These are phyloP conservation scores for Aquilaria agallochum DNA, from an alignment of 441 rosid species.

Conservation along the genomic window DNA sequence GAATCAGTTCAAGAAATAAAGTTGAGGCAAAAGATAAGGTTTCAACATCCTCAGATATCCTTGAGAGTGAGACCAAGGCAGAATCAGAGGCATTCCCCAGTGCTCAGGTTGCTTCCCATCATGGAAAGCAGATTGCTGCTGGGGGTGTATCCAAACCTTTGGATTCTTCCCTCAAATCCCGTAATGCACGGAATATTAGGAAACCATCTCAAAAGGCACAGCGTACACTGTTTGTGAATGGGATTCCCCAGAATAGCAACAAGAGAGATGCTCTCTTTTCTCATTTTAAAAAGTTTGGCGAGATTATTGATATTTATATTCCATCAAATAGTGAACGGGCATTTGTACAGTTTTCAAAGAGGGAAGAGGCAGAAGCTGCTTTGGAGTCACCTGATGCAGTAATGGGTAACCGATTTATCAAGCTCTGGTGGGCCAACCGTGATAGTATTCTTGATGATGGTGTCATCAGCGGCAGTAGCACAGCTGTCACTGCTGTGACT, in stretches of 20 bases:
- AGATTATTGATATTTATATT: constrained; percentile 84
- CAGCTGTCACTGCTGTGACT: constrained; percentile 35
- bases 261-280: constrained; percentile 78
- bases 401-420: constrained; percentile 99
- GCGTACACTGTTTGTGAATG: constrained; percentile 85
- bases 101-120: constrained; percentile 35
- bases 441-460: constrained; percentile 78
- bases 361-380: constrained; percentile 99
- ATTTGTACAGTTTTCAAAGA: constrained; percentile 91
- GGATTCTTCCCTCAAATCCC: constrained; percentile 42
- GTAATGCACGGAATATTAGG: constrained; percentile 32
- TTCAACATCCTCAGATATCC: constrained; percentile 33
- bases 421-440: constrained; percentile 99
- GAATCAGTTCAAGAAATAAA: constrained; percentile 53
- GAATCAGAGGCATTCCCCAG: constrained; percentile 32
- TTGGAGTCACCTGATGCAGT: constrained; percentile 98
- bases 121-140: constrained; percentile 41
- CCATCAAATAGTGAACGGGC: constrained; percentile 85
- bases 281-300: constrained; percentile 93
- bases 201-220: constrained; percentile 81
- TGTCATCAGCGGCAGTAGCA: constrained; percentile 32
- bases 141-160: constrained; percentile 39
- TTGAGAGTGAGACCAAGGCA: constrained; percentile 54
- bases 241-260: constrained; percentile 80
- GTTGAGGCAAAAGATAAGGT: constrained; percentile 51